Evolutionary conservation across 2,329 filamentous ascomycete genomes (phyloP).

Genomic region (Pyricularia pennisetigena): DNA sequence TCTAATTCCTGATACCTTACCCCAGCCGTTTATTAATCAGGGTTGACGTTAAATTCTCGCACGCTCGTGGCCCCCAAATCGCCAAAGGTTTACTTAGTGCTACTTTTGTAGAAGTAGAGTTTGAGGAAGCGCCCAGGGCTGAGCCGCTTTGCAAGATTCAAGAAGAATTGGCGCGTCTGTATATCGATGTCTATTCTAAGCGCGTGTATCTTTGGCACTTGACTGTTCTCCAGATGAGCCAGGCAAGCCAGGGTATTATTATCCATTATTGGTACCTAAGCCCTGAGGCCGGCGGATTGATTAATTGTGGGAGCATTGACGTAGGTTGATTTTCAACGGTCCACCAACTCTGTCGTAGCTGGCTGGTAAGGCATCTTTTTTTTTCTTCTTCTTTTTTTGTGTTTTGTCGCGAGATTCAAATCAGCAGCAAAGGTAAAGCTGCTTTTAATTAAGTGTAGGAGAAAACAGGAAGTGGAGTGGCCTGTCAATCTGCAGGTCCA

Average conservation of each 20-base stretch:
- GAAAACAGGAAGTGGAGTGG: background rate
- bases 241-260: too few species aligned
- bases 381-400: background rate
- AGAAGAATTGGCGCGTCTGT: background rate
- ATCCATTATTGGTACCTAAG: background rate
- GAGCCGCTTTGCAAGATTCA: background rate
- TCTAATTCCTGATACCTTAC: background rate
- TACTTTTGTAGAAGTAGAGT: background rate
- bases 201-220: background rate
- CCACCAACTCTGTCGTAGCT: too few species aligned
- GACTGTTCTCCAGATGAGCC: background rate
- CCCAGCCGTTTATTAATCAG: background rate
- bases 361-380: background rate
- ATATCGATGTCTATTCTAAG: background rate
- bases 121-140: background rate
- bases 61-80: background rate
- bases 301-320: background rate
- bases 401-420: background rate
- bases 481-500: conserved; percentile 2
- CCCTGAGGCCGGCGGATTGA: background rate
- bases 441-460: background rate
- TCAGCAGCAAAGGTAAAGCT: background rate
- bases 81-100: background rate
- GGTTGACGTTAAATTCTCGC: background rate
- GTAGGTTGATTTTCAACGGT: background rate